Evolutionary conservation across 1,139 yeast species (phyloP).

Genomic region (Hansenula sp.): DNA sequence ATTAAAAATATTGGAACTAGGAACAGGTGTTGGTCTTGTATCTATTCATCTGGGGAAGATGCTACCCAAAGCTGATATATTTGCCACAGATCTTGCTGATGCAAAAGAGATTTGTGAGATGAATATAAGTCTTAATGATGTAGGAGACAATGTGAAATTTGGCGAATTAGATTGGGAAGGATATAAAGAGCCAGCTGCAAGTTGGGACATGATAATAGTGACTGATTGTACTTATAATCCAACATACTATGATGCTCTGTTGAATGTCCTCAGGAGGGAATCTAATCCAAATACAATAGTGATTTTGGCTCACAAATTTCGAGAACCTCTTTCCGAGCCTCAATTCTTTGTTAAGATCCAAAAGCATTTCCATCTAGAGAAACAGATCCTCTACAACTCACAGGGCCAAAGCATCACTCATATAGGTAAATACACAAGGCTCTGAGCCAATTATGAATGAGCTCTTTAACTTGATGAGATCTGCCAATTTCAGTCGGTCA

Average conservation of each 20-base stretch:
- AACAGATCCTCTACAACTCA: conserved; percentile 8
- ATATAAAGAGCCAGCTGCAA: conserved; percentile 4
- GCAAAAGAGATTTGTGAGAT: conserved; percentile 21
- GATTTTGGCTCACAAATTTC: conserved; percentile 22
- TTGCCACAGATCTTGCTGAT: conserved; percentile 23
- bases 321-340: conserved; percentile 22
- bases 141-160: conserved; percentile 9
- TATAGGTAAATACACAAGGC: conserved; percentile 7
- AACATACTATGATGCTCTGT: conserved; percentile 21
- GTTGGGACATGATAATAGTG: conserved; percentile 21
- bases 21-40: conserved; percentile 25
- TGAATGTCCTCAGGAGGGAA: conserved; percentile 21
- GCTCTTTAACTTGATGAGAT: too few relatives aligned
- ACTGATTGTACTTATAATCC: conserved; percentile 27
- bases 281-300: conserved; percentile 11
- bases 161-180: conserved; percentile 23
- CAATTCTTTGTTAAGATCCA: conserved; percentile 18
- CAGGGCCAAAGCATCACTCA: conserved; percentile 7
- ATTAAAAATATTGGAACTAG: conserved; percentile 22
- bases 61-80: conserved; percentile 9
- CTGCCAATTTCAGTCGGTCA: too few relatives aligned
- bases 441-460: too few relatives aligned
- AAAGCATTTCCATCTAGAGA: conserved; percentile 6
- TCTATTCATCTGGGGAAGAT: conserved; percentile 16
- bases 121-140: conserved; percentile 18